Percentiles rank a stretch among this genome's conserved stretches.
Conservation (phyloP, 352 stramenopile species). For the Phytophthora capsici region DNA sequence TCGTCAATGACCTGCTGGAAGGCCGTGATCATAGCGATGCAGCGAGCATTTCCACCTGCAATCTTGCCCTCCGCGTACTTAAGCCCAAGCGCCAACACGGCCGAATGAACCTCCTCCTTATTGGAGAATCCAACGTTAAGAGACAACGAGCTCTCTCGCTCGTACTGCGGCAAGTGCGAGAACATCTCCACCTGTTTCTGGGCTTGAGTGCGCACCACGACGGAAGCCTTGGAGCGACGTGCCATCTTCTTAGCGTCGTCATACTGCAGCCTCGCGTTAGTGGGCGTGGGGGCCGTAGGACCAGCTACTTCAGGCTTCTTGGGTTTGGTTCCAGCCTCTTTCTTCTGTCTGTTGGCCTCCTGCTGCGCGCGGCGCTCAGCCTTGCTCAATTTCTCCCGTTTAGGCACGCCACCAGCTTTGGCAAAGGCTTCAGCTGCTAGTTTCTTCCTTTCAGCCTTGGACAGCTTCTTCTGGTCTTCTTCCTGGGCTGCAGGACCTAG, state of each 20-base stretch:
- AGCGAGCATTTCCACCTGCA: conserved; percentile 91
- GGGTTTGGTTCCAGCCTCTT: conserved; percentile 39
- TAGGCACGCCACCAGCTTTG: conserved; percentile 47
- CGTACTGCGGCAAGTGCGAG: conserved; percentile 86
- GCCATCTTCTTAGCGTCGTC: conserved; percentile 84
- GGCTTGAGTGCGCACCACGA: conserved; percentile 77
- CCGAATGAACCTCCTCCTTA: conserved; percentile 88
- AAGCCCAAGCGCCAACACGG: conserved; percentile 90
- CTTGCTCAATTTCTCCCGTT: conserved; percentile 91
- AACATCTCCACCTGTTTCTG: conserved; percentile 87
- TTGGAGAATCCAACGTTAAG: conserved; percentile 76
- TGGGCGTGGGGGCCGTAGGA: conserved; percentile 35
- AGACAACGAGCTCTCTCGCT: conserved; percentile 79
- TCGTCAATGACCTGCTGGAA: conserved; percentile 93
- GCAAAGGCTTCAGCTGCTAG: conserved; percentile 73
- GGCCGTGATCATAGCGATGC: conserved; percentile 93
- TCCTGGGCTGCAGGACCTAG: conserved; percentile 39
- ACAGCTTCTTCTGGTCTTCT: conserved; percentile 46
- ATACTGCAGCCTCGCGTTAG: conserved; percentile 73
- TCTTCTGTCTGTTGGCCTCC: conserved; percentile 91
- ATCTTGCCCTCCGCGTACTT: conserved; percentile 93
- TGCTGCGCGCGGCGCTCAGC: conserved; percentile 92
- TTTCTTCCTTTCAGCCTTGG: conserved; percentile 77
- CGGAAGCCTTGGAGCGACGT: conserved; percentile 69
- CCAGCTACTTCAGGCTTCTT: conserved; percentile 48